These are phyloP conservation scores for Microstegium vimineum DNA, from an alignment of 176 grass and related monocot genomes.

Conservation along the genomic window DNA sequence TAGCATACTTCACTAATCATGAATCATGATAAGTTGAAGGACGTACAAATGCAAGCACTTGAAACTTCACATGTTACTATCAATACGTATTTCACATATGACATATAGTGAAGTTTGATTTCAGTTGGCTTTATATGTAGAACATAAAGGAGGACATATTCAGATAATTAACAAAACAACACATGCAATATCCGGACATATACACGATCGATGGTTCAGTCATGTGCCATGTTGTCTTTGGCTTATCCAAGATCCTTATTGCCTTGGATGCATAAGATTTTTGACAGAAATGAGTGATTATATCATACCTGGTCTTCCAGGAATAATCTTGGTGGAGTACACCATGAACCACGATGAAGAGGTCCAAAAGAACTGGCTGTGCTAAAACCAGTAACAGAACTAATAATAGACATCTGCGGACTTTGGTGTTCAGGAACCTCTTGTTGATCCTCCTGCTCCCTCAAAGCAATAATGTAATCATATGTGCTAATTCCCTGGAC, in stretches of 20 bases:
- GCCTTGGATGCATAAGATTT: neutral
- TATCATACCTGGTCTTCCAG: conserved; percentile 84
- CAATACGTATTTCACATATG: neutral
- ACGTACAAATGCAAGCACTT: neutral
- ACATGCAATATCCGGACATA: neutral
- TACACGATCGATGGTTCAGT: too few relatives aligned
- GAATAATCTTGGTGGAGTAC: conserved; percentile 80
- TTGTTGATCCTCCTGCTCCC: conserved; percentile 84
- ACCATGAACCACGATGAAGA: conserved; percentile 76
- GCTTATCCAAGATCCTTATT: neutral
- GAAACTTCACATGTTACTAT: neutral
- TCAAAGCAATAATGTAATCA: conserved; percentile 92
- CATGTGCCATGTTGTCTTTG: neutral
- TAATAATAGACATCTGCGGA: conserved; percentile 81
- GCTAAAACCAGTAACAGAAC: conserved; percentile 87
- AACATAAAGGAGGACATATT: neutral
- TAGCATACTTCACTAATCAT: neutral
- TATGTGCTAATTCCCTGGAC: conserved; percentile 85
- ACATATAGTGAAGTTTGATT: neutral
- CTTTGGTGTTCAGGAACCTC: conserved; percentile 64
- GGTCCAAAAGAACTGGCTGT: conserved; percentile 71
- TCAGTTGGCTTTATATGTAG: neutral
- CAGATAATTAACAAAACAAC: neutral
- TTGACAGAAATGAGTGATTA: neutral
- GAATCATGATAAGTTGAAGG: neutral